These are phyloP conservation scores for Podochytrium sp. DNA, from an alignment of 192 early-diverging fungal genomes.

Conservation along the genomic window DNA sequence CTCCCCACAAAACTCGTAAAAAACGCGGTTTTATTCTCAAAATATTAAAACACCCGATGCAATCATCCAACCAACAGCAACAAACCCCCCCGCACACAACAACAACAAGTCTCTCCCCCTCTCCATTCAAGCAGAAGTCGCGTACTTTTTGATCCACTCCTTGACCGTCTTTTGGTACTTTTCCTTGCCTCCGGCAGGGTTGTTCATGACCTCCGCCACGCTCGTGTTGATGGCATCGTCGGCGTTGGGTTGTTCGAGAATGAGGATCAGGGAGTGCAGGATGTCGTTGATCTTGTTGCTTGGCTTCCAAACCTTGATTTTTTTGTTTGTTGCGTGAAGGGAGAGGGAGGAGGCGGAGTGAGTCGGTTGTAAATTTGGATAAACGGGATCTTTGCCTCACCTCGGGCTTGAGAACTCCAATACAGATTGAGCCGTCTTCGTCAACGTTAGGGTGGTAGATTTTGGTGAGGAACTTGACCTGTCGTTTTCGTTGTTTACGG, in stretches of 20 bases:
- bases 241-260: slow-evolving; percentile 78
- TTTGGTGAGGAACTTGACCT: slow-evolving; percentile 76
- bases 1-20: too few species aligned
- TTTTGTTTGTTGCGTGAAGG: not conserved
- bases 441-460: slow-evolving; percentile 86
- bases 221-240: slow-evolving; percentile 78
- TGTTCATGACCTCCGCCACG: slow-evolving; percentile 74
- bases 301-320: slow-evolving; percentile 73
- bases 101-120: not conserved
- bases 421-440: slow-evolving; percentile 80
- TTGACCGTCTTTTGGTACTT: slow-evolving; percentile 70
- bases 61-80: too few species aligned
- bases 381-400: slow-evolving; percentile 27
- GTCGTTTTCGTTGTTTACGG: not conserved
- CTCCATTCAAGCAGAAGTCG: slow-evolving; percentile 5
- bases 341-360: not conserved
- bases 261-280: slow-evolving; percentile 60
- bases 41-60: too few species aligned
- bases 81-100: too few species aligned
- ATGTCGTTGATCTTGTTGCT: slow-evolving; percentile 74
- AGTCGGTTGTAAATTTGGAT: not conserved
- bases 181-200: slow-evolving; percentile 4
- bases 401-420: slow-evolving; percentile 75
- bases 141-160: slow-evolving; percentile 75
- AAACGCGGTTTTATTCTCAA: too few species aligned